Evolutionary conservation across 306 rosid genomes (phyloP).

Genomic region (Astragalus glycyphyllos): DNA sequence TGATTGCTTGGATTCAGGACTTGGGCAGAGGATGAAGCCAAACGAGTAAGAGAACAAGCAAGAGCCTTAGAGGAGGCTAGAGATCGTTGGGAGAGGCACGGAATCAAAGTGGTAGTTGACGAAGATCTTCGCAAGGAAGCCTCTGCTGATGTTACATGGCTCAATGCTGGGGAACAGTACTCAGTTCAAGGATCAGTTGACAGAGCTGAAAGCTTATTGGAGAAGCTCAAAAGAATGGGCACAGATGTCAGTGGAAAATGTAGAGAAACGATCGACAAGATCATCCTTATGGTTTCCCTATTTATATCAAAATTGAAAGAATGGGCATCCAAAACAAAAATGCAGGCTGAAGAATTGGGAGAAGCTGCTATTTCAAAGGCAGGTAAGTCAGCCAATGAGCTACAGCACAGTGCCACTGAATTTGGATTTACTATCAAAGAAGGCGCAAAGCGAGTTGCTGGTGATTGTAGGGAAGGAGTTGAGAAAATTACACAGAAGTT

Average conservation of each 20-base stretch:
- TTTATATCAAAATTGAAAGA: slow-evolving; percentile 66
- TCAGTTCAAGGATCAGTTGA: slow-evolving; percentile 68
- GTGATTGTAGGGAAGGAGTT: slow-evolving; percentile 91
- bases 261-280: slow-evolving; percentile 58
- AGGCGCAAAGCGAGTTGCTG: slow-evolving; percentile 77
- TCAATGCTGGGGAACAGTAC: slow-evolving; percentile 68
- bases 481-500: slow-evolving; percentile 88
- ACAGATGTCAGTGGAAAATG: slow-evolving; percentile 68
- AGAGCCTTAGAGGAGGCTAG: slow-evolving; percentile 92
- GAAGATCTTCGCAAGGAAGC: slow-evolving; percentile 86
- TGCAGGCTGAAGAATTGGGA: slow-evolving; percentile 61
- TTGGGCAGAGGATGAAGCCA: slow-evolving; percentile 99
- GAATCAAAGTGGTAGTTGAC: slow-evolving; percentile 93
- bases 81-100: slow-evolving; percentile 92
- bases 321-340: slow-evolving; percentile 61
- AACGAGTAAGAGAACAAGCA: slow-evolving; percentile 90
- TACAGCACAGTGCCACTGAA: slow-evolving; percentile 70
- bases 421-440: slow-evolving; percentile 64
- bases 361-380: slow-evolving; percentile 60
- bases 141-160: slow-evolving; percentile 79
- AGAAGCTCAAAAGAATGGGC: slow-evolving; percentile 71
- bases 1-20: slow-evolving; percentile 55
- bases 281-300: slow-evolving; percentile 61
- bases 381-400: slow-evolving; percentile 57
- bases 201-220: slow-evolving; percentile 74